phyloP scores from a whole-genome alignment of 768 basidiomycete genomes.

The Collybia sordida region DNA sequence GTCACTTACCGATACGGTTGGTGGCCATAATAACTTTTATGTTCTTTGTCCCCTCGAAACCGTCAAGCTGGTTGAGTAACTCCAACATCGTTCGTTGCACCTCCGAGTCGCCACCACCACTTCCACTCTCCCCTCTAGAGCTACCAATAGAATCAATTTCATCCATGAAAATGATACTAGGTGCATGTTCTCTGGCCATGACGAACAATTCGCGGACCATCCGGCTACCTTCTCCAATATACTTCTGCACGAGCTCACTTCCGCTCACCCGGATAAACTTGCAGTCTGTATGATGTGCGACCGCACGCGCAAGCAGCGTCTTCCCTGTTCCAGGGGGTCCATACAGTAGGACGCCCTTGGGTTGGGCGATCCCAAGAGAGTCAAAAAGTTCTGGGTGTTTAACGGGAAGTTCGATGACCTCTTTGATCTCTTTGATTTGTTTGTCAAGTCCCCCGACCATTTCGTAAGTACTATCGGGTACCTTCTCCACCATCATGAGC shows the following conservation, averaged over 20 bases:
- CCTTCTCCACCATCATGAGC: conserved; percentile 99
- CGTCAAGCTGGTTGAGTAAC: conserved; percentile 84
- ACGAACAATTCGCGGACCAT: conserved; percentile 99
- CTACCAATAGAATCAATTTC: conserved; percentile 98
- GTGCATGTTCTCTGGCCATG: conserved; percentile 97
- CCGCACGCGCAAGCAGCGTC: conserved; percentile 91
- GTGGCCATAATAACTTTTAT: conserved; percentile 98
- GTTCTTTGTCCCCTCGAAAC: conserved; percentile 96
- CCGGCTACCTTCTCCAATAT: conserved; percentile 93
- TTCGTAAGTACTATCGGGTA: conserved; percentile 98
- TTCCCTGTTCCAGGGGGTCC: conserved; percentile 97
- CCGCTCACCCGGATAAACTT: conserved; percentile 96
- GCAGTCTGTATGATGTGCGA: conserved; percentile 97
- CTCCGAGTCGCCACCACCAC: conserved; percentile 85
- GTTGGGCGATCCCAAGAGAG: conserved; percentile 93
- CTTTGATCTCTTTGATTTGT: conserved; percentile 96
- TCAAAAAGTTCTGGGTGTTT: conserved; percentile 98
- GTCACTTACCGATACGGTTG: conserved; percentile 79
- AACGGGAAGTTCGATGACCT: conserved; percentile 96
- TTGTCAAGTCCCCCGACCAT: conserved; percentile 97
- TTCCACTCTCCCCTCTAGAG: conserved; percentile 89
- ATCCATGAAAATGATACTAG: conserved; percentile 99
- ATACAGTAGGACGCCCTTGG: conserved; percentile 94
- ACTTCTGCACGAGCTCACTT: conserved; percentile 95
- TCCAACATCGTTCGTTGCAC: conserved; percentile 92